Conservation (phyloP, 2,329 filamentous ascomycete species). For the Paecilomyces variotii region DNA sequence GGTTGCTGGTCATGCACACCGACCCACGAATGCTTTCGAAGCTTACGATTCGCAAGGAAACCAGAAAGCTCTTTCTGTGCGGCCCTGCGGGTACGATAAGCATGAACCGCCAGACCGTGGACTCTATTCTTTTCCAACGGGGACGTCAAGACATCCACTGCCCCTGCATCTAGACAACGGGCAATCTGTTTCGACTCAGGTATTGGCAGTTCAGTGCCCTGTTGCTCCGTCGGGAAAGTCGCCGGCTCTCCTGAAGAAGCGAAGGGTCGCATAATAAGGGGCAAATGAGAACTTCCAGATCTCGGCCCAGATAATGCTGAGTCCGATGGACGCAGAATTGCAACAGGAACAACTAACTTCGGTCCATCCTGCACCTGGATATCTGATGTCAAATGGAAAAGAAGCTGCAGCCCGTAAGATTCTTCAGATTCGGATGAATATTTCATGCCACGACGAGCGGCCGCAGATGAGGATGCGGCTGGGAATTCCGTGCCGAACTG, state of each 20-base stretch:
- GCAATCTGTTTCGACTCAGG: conserved; percentile 51
- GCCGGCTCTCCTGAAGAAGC: conserved; percentile 6
- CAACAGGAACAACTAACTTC: conserved; percentile 43
- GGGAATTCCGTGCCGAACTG: conserved; percentile 19
- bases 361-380: conserved; percentile 43
- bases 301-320: conserved; percentile 31
- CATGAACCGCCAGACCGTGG: conserved; percentile 70
- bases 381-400: conserved; percentile 42
- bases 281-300: conserved; percentile 15
- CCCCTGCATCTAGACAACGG: conserved; percentile 75
- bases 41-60: conserved; percentile 62
- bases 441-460: conserved; percentile 31
- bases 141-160: conserved; percentile 74
- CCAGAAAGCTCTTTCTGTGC: conserved; percentile 65
- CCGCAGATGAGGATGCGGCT: conserved; percentile 21
- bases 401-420: conserved; percentile 40
- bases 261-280: conserved; percentile 8
- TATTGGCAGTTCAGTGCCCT: conserved; percentile 23
- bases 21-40: conserved; percentile 84
- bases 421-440: conserved; percentile 38
- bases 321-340: conserved; percentile 31
- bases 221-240: conserved; percentile 11
- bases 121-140: conserved; percentile 68
- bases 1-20: conserved; percentile 77
- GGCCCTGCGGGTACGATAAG: conserved; percentile 73